A percentile compares a stretch with the other conserved stretches of the same genome.
Evolutionary conservation across 2,329 filamentous ascomycete species (phyloP).

Genomic region (Fulvia fulva): DNA sequence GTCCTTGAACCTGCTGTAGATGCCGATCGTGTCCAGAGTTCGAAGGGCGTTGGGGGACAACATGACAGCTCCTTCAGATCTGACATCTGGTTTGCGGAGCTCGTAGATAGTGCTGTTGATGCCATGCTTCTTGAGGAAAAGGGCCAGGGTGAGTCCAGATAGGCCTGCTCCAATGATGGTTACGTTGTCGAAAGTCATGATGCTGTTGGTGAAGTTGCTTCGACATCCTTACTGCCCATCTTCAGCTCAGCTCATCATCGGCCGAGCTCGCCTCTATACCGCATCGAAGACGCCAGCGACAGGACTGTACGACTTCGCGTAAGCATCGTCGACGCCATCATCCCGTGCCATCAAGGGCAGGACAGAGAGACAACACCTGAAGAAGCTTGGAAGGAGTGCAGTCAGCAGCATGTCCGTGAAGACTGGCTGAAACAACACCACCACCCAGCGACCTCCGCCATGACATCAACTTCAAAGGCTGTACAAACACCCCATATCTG

Average conservation of each 20-base stretch:
- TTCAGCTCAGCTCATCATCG: neutral
- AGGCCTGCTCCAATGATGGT: conserved; percentile 4
- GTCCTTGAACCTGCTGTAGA: conserved; percentile 44
- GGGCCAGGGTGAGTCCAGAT: conserved; percentile 1
- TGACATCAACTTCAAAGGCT: neutral
- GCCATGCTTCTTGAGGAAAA: conserved; percentile 14
- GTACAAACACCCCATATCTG: too few relatives aligned
- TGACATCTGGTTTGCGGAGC: conserved; percentile 49
- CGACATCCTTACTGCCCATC: neutral
- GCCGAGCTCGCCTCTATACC: neutral
- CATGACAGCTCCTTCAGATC: conserved; percentile 44
- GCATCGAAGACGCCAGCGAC: neutral
- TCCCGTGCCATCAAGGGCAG: neutral
- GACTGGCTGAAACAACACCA: neutral
- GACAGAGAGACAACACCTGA: neutral
- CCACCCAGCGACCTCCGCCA: neutral
- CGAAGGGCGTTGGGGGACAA: conserved; percentile 44
- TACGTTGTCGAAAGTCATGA: neutral
- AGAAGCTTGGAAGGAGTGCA: neutral
- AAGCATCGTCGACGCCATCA: neutral
- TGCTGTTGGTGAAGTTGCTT: too few relatives aligned
- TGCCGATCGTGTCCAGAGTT: conserved; percentile 31
- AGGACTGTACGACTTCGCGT: neutral
- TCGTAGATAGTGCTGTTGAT: conserved; percentile 54
- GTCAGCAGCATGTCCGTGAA: neutral